Evolutionary conservation across 23 red algal species (phyloP).

Genomic region (Cyanidium caldarium): DNA sequence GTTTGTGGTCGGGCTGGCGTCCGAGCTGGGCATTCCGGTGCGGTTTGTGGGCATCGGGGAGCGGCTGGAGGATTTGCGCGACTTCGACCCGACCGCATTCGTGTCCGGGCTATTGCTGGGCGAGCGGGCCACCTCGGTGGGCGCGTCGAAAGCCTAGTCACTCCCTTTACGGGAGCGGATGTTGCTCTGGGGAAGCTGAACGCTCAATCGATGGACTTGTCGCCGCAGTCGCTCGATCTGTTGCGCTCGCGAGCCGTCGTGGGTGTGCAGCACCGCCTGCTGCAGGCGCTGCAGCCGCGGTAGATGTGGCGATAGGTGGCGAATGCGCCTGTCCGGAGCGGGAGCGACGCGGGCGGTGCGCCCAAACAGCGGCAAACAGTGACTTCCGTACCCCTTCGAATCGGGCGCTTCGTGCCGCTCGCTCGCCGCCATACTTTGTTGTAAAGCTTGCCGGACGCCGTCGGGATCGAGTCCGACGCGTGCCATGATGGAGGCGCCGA

Average conservation of each 20-base stretch:
- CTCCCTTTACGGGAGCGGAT: no score
- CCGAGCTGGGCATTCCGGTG: slow-evolving; percentile 77
- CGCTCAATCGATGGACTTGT: background rate
- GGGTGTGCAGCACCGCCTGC: background rate
- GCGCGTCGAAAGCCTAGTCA: no score
- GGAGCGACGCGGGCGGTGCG: background rate
- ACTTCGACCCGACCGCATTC: slow-evolving; percentile 68
- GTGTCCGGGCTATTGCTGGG: slow-evolving; percentile 39
- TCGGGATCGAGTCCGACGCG: background rate
- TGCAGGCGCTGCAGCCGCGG: background rate
- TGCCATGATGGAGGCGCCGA: background rate
- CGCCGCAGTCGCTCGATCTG: background rate
- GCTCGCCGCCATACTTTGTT: no score
- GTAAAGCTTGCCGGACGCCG: background rate
- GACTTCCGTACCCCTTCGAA: no score
- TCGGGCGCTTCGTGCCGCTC: no score
- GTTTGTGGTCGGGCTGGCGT: slow-evolving; percentile 68
- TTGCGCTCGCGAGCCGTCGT: background rate
- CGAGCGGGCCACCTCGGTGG: background rate
- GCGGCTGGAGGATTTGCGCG: slow-evolving; percentile 80
- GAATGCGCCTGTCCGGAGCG: background rate
- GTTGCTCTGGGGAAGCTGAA: background rate
- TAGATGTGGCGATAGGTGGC: background rate
- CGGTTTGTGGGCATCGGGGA: slow-evolving; percentile 89
- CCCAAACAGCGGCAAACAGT: no score